phyloP scores from a whole-genome alignment of 2,329 filamentous ascomycete genomes.

The Alternaria novae-zelandiae region DNA sequence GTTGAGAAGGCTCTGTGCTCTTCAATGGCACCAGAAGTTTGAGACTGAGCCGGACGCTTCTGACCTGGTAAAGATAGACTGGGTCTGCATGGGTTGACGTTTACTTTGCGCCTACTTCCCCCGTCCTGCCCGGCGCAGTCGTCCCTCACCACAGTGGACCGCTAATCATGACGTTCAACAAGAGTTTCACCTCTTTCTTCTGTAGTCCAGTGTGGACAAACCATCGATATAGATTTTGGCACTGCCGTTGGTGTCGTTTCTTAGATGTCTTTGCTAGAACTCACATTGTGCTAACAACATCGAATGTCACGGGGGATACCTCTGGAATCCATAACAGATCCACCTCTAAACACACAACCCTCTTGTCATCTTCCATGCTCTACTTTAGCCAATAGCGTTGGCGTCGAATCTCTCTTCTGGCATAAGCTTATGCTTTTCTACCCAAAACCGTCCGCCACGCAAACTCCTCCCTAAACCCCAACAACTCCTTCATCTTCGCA shows the following conservation, averaged over 20 bases:
- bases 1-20: background rate
- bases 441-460: conserved; percentile 52
- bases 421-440: background rate
- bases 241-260: background rate
- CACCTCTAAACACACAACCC: background rate
- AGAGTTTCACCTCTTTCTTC: background rate
- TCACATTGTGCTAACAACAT: background rate
- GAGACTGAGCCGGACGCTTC: background rate
- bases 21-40: background rate
- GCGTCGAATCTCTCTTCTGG: no score
- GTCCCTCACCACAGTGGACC: background rate
- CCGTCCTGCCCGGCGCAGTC: background rate
- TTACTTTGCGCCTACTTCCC: background rate
- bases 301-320: background rate
- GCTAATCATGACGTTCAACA: background rate
- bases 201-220: background rate
- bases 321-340: background rate
- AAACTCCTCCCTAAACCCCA: conserved; percentile 65
- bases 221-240: background rate
- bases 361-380: background rate
- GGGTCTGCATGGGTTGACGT: background rate
- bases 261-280: background rate
- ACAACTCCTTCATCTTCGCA: conserved; percentile 61
- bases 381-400: background rate
- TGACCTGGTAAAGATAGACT: background rate